Conservation (phyloP, 2,329 filamentous ascomycete species). For the Cytospora leucostoma region DNA sequence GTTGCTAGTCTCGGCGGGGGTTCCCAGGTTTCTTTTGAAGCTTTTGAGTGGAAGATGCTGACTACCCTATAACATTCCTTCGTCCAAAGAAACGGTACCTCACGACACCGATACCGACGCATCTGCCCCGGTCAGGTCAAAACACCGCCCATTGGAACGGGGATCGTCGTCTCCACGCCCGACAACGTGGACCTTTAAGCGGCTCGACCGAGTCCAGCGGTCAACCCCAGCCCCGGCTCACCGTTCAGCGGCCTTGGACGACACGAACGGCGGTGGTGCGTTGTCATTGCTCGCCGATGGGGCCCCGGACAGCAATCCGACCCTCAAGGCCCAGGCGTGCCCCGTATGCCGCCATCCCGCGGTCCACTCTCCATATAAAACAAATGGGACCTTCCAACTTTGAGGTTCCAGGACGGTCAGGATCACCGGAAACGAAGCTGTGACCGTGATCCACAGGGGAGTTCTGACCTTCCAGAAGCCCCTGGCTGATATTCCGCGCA, state of each 20-base stretch:
- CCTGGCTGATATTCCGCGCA: slow-evolving; percentile 19
- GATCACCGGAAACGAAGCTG: slow-evolving; percentile 4
- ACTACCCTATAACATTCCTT: not conserved
- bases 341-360: not conserved
- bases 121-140: not conserved
- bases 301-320: slow-evolving; percentile 15
- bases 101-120: not conserved
- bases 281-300: slow-evolving; percentile 13
- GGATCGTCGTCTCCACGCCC: not conserved
- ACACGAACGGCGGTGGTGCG: slow-evolving; percentile 22
- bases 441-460: slow-evolving; percentile 2
- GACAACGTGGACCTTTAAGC: slow-evolving; percentile 2
- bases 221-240: slow-evolving; percentile 14
- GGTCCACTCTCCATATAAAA: slow-evolving; percentile 6
- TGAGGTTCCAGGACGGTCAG: slow-evolving; percentile 4
- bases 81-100: not conserved
- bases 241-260: slow-evolving; percentile 18
- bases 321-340: slow-evolving; percentile 10
- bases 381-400: slow-evolving; percentile 5
- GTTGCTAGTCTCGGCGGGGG: not conserved
- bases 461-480: slow-evolving; percentile 24
- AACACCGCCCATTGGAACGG: slow-evolving; percentile 1
- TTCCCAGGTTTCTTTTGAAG: not conserved
- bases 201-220: slow-evolving; percentile 15
- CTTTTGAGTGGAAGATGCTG: not conserved